phyloP scores from a whole-genome alignment of 176 grass and related monocot genomes.

The Musa acuminata region DNA sequence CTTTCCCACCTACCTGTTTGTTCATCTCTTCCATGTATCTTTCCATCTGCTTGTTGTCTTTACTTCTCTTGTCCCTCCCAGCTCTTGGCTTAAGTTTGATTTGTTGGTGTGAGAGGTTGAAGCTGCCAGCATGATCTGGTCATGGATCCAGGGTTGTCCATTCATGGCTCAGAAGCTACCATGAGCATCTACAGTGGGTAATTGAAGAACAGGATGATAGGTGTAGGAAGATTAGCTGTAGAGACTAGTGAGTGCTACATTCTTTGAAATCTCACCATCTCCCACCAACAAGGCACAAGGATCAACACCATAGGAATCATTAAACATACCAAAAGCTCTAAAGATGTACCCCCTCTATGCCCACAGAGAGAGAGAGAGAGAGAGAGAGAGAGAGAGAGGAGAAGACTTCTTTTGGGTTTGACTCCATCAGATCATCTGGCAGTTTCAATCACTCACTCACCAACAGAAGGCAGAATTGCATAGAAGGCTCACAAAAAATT shows the following conservation, averaged over 20 bases:
- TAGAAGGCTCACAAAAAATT: no score
- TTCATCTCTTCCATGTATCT: not conserved
- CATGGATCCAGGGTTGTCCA: not conserved
- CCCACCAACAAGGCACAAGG: no score
- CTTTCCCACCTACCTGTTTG: not conserved
- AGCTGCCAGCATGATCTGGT: constrained; percentile 16
- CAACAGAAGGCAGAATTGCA: not conserved
- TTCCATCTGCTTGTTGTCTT: not conserved
- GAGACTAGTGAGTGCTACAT: not conserved
- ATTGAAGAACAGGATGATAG: no score
- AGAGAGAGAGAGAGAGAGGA: no score
- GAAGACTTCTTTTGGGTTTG: not conserved
- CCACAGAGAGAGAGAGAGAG: no score
- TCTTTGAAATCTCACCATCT: not conserved
- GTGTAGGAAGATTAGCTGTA: not conserved
- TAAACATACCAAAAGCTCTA: no score
- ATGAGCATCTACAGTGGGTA: no score
- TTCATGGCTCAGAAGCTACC: no score
- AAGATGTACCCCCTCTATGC: no score
- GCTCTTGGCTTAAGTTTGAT: not conserved
- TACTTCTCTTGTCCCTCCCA: not conserved
- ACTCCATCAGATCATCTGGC: constrained; percentile 13
- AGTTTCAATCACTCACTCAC: constrained; percentile 15
- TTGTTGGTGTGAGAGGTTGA: constrained; percentile 5
- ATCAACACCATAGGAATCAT: no score